phyloP scores from a whole-genome alignment of 176 grass and related monocot genomes.

The Phoenix roebelenii region DNA sequence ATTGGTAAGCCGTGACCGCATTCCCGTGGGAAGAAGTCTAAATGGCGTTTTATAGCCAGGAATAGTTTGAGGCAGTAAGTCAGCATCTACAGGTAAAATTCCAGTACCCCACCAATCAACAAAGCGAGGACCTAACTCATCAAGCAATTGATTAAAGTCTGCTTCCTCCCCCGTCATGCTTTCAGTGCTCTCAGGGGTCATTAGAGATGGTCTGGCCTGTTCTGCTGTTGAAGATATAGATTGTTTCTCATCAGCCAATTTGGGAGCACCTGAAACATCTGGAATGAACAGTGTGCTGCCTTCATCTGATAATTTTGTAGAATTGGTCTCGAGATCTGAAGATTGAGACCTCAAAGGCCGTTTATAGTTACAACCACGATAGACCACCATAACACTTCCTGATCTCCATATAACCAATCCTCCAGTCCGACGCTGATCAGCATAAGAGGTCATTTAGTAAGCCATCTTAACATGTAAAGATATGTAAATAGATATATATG shows the following conservation, averaged over 20 bases:
- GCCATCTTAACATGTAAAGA: neutral
- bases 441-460: neutral
- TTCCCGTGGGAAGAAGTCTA: slow-evolving; percentile 71
- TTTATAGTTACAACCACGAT: slow-evolving; percentile 66
- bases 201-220: slow-evolving; percentile 10
- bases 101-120: slow-evolving; percentile 85
- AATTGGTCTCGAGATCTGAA: slow-evolving; percentile 13
- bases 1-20: slow-evolving; percentile 65
- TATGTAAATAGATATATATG: neutral
- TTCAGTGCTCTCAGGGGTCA: slow-evolving; percentile 33
- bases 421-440: slow-evolving; percentile 69
- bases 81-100: slow-evolving; percentile 73
- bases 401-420: slow-evolving; percentile 92
- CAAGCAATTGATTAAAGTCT: slow-evolving; percentile 78
- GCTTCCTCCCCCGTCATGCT: slow-evolving; percentile 63
- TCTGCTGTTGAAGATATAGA: slow-evolving; percentile 11
- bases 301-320: slow-evolving; percentile 21
- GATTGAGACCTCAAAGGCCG: slow-evolving; percentile 46
- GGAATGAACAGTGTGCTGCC: slow-evolving; percentile 55
- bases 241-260: slow-evolving; percentile 13
- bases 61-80: slow-evolving; percentile 63
- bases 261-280: slow-evolving; percentile 5
- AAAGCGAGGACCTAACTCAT: slow-evolving; percentile 76
- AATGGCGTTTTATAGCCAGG: slow-evolving; percentile 85
- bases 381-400: slow-evolving; percentile 93